Evolutionary conservation across 148 eudicot species (phyloP).

Genomic region (Mesembryanthemum crystallinum): DNA sequence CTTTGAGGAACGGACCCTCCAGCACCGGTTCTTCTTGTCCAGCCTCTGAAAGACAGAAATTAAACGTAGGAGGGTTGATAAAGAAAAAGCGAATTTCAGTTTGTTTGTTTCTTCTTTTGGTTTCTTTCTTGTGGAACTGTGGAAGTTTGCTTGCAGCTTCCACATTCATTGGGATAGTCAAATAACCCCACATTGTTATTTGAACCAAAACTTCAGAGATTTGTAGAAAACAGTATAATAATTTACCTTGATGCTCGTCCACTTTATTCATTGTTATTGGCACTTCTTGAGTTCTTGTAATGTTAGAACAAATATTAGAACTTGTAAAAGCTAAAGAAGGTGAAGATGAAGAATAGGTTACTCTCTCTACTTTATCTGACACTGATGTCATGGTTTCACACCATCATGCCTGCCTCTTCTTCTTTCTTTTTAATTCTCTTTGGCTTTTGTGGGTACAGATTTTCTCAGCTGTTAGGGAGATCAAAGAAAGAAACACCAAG

Average conservation of each 20-base stretch:
- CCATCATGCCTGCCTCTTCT: not conserved
- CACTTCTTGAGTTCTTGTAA: no score
- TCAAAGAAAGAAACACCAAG: not conserved
- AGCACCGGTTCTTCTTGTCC: conserved; percentile 23
- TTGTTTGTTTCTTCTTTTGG: not conserved
- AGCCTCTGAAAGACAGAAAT: conserved; percentile 22
- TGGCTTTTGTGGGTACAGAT: not conserved
- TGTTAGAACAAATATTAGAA: no score
- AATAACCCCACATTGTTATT: not conserved
- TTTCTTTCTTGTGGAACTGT: not conserved
- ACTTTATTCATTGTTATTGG: no score
- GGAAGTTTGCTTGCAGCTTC: not conserved
- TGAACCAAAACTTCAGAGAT: not conserved
- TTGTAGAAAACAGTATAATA: not conserved
- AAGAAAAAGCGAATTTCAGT: not conserved
- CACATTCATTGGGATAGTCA: not conserved
- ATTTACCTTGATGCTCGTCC: not conserved
- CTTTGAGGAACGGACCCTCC: conserved; percentile 43
- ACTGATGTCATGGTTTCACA: not conserved
- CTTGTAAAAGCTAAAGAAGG: no score
- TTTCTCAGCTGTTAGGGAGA: not conserved
- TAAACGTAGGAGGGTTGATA: not conserved
- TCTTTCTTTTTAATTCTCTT: not conserved
- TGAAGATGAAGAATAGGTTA: no score
- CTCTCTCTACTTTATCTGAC: not conserved